Conservation (phyloP, 176 grass and related monocot genomes). For the Melocanna baccifera region DNA sequence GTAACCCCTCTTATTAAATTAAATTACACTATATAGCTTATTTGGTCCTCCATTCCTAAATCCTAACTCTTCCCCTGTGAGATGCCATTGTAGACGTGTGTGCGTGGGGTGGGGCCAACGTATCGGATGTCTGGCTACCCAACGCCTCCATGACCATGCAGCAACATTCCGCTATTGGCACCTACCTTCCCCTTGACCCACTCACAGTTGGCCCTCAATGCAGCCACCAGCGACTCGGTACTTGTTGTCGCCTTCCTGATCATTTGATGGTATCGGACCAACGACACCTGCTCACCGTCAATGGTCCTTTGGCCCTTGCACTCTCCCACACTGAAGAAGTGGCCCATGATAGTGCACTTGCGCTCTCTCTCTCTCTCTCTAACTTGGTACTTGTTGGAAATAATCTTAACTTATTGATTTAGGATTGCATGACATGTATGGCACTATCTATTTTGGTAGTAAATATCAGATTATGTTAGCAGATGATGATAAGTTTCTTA, state of each 20-base stretch:
- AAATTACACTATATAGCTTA: too few relatives aligned
- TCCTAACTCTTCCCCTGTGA: too few relatives aligned
- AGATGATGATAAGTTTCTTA: too few relatives aligned
- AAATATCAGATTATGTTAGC: too few relatives aligned
- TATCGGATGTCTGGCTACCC: slow-evolving; percentile 62
- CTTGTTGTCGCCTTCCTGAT: background rate
- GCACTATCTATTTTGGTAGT: too few relatives aligned
- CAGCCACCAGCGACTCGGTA: slow-evolving; percentile 39
- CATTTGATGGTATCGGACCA: background rate
- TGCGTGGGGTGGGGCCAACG: slow-evolving; percentile 55
- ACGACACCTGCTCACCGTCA: slow-evolving; percentile 54
- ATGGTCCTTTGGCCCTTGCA: slow-evolving; percentile 55
- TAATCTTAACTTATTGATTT: too few relatives aligned
- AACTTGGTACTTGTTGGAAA: background rate
- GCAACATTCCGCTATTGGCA: slow-evolving; percentile 42
- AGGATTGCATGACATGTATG: too few relatives aligned
- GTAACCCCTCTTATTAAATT: too few relatives aligned
- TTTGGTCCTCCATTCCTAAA: too few relatives aligned
- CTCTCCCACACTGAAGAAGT: slow-evolving; percentile 41
- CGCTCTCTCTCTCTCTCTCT: background rate
- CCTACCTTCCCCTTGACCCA: slow-evolving; percentile 55
- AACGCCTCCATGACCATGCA: slow-evolving; percentile 57
- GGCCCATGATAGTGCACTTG: background rate
- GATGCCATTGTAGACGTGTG: slow-evolving; percentile 59
- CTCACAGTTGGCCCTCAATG: slow-evolving; percentile 19